Evolutionary conservation across 805 yeast species (phyloP), one percentile per base, ranked within the genome.

Genomic region (Candida saitoana): DNA sequence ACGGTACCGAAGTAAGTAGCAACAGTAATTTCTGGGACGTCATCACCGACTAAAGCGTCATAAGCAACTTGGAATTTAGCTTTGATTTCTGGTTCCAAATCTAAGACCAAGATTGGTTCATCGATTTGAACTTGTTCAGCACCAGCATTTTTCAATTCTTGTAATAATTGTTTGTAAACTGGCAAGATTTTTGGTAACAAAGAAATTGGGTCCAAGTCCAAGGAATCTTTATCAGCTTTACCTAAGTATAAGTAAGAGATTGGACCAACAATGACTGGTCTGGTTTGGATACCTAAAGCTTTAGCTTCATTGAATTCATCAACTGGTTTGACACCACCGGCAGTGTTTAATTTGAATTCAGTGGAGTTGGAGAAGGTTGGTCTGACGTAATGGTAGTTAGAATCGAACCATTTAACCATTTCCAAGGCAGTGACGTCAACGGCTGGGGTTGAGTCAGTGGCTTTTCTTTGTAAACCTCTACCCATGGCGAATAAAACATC

Each of bases 381-480:
- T 80, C 99, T 87, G 63, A 93, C 98, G 71, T 93, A 93, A 75
- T 93, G 99, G 87, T 93, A 93, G 88, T 93, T 93, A 53, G 97
- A 87, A 74, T 93, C 99, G 60, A 93, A 93, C 99, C 99, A 93
- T 80, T 93, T 93, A 59, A 93, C 99, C 99, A 93, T 93, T 81
- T 93, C 96, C 67, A 88, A 80, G 60, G 99, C 99, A 50, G 98
- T 91, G 49, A 93, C 99, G 71, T 93, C 99, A 57, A 93, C 96
- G 56, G 95, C 96, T 58, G 84, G 79, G 49, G 81, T 67, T 54
- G 89, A 64, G 57, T 84, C 95, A 54, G 95, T 85, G 54, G 95
- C 96, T 72, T 85, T 83, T 76, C 93, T 87, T 79, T 93, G 99
- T 69, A 93, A 80, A 83, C 99, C 99, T 82, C 99, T 89, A 74